phyloP scores from a whole-genome alignment of 768 basidiomycete species.

The Podaxis pistillaris region DNA sequence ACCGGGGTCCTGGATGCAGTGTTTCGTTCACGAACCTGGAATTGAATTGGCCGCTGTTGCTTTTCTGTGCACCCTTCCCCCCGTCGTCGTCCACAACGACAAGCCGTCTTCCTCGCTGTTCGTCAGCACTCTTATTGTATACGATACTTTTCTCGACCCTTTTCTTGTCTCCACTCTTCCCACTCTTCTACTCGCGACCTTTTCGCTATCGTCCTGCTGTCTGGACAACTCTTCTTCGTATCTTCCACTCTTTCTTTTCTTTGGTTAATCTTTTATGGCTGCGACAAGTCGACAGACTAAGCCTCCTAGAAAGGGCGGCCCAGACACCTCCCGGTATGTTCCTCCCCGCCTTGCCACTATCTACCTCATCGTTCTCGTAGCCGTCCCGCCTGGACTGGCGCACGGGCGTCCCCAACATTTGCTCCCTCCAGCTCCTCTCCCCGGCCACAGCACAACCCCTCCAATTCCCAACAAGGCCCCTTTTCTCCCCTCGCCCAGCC shows the following conservation, averaged over 20 bases:
- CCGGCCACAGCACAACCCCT: conserved; percentile 31
- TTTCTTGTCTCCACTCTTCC: conserved; percentile 22
- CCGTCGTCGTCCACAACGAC: conserved; percentile 22
- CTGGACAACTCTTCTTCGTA: conserved; percentile 32
- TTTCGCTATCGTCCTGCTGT: conserved; percentile 34
- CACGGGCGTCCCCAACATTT: conserved; percentile 71
- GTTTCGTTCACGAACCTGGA: conserved; percentile 2
- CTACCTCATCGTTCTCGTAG: conserved; percentile 24
- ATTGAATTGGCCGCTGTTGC: conserved; percentile 12
- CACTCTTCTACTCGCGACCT: conserved; percentile 24
- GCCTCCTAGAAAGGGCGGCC: conserved; percentile 58
- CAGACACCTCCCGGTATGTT: conserved; percentile 56
- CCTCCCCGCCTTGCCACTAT: conserved; percentile 6
- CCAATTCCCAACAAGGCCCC: conserved; percentile 34
- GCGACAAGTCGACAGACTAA: conserved; percentile 64
- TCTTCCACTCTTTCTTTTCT: conserved; percentile 31
- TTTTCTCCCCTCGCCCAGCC: conserved; percentile 48
- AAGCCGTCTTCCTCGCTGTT: conserved; percentile 14
- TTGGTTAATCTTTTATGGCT: conserved; percentile 47
- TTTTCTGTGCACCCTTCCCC: conserved; percentile 8
- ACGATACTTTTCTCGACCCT: conserved; percentile 17
- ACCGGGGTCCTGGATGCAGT: conserved; percentile 5
- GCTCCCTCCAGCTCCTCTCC: conserved; percentile 47
- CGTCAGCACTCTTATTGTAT: conserved; percentile 16
- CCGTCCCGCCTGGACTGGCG: conserved; percentile 60